Evolutionary conservation across 768 basidiomycete species (phyloP), one percentile per base, ranked within the genome.

Genomic region (Imleria badia): DNA sequence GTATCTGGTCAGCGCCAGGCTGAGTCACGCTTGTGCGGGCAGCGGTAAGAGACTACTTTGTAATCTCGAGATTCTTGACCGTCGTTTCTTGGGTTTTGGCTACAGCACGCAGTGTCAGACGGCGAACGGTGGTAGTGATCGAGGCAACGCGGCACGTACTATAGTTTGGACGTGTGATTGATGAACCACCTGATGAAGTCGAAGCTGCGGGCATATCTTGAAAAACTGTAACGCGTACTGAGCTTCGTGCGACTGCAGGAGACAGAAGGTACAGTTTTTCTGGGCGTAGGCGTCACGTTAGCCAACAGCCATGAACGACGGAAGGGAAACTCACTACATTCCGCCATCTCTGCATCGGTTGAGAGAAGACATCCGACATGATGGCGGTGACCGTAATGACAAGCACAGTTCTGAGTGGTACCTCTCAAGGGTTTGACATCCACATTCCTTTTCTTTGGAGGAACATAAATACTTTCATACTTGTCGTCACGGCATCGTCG

Each of bases 291-390:
- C 8, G 23, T 31, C 33, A 15, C 7, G n/a, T 66, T 19, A 58
- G 54, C 36, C 31, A n/a, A n/a, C n/a, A n/a, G n/a, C n/a, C n/a
- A n/a, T n/a, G n/a, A 39, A 39, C 15, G 33, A 40, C 3, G 3
- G 8, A 4, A 20, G 40, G n/a, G 22, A 38, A 26, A 45, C 9
- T 4, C 3, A 1, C 13, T 51, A 60, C 66, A 57, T 58, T 52
- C 22, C 3, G 22, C 43, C 23, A 35, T 26, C 23, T 56, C 50
- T 10, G 6, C 22, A 17, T n/a, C n/a, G n/a, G n/a, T n/a, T n/a
- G n/a, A n/a, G n/a, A n/a, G n/a, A n/a, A n/a, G n/a, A n/a, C n/a
- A n/a, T n/a, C n/a, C n/a, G n/a, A n/a, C n/a, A n/a, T n/a, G n/a
- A n/a, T n/a, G n/a, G n/a, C n/a, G n/a, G n/a, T n/a, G n/a, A n/a